Evolutionary conservation across 345 rosid genomes (phyloP).

Genomic region (Aethionema arabicum): DNA sequence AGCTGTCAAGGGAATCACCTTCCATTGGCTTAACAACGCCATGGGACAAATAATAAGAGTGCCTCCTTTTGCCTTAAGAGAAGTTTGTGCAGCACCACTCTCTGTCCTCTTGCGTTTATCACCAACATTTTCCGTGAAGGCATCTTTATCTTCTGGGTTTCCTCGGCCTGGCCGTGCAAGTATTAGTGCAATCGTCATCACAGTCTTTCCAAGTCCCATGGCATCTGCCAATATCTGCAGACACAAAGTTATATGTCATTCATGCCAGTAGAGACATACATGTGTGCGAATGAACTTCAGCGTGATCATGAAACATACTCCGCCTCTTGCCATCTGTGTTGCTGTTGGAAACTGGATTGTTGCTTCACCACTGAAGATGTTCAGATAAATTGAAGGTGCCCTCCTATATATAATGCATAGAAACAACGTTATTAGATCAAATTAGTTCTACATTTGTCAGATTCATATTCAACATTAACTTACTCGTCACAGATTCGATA

Average conservation of each 20-base stretch:
- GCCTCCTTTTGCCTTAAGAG: conserved; percentile 49
- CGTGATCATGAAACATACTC: conserved; percentile 42
- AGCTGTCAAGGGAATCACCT: conserved; percentile 40
- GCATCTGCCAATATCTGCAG: conserved; percentile 70
- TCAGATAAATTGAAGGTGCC: conserved; percentile 60
- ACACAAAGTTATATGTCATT: background rate
- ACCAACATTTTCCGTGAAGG: conserved; percentile 21
- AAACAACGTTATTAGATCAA: background rate
- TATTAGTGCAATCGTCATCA: conserved; percentile 71
- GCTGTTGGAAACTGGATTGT: conserved; percentile 63
- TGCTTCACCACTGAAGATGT: conserved; percentile 70
- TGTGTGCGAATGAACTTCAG: conserved; percentile 2
- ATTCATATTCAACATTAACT: conserved; percentile 1
- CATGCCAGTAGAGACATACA: conserved; percentile 5
- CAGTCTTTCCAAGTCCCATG: conserved; percentile 82
- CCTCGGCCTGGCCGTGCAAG: conserved; percentile 58
- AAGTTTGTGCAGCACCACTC: conserved; percentile 15
- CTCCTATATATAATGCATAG: conserved; percentile 37
- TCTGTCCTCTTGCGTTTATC: conserved; percentile 28
- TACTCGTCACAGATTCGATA: conserved; percentile 65
- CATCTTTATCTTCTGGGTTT: conserved; percentile 28
- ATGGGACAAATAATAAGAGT: conserved; percentile 76
- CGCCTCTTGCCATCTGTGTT: conserved; percentile 68
- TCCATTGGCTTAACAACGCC: conserved; percentile 76
- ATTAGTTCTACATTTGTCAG: background rate